A percentile compares a stretch with the other conserved stretches of the same genome.
Evolutionary conservation across 1,139 yeast species (phyloP).

Genomic region (Candida sp.): DNA sequence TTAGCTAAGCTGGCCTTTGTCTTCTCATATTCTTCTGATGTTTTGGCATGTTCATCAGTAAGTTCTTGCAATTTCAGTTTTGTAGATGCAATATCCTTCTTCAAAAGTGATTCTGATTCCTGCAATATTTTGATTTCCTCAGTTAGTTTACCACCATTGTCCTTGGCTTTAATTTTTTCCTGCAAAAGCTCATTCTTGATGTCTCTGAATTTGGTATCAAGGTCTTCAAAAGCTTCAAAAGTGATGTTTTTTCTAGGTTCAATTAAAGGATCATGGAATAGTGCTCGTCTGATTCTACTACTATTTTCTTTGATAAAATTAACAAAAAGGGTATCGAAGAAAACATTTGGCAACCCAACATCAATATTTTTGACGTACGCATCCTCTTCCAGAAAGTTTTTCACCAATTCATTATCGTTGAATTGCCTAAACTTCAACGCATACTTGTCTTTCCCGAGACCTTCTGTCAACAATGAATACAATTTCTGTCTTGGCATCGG

Average conservation of each 20-base stretch:
- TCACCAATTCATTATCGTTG: conserved; percentile 54
- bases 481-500: conserved; percentile 69
- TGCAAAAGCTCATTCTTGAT: conserved; percentile 22
- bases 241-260: conserved; percentile 71
- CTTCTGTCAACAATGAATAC: conserved; percentile 56
- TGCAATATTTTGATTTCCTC: conserved; percentile 21
- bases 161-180: conserved; percentile 21
- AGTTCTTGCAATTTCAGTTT: conserved; percentile 19
- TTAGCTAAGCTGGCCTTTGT: conserved; percentile 30
- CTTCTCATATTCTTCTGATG: conserved; percentile 29
- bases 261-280: conserved; percentile 68
- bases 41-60: conserved; percentile 15
- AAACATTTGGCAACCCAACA: conserved; percentile 77
- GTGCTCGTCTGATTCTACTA: conserved; percentile 63
- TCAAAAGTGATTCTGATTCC: conserved; percentile 12
- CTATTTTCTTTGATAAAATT: conserved; percentile 67
- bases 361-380: conserved; percentile 24
- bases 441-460: conserved; percentile 83
- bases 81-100: conserved; percentile 7
- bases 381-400: conserved; percentile 63
- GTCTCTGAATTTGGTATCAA: conserved; percentile 39
- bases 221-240: conserved; percentile 66
- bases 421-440: conserved; percentile 72
- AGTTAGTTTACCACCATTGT: conserved; percentile 24
- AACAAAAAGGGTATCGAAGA: conserved; percentile 64